Evolutionary conservation across 2,329 filamentous ascomycete genomes (phyloP).

Genomic region (Fusarium citri): DNA sequence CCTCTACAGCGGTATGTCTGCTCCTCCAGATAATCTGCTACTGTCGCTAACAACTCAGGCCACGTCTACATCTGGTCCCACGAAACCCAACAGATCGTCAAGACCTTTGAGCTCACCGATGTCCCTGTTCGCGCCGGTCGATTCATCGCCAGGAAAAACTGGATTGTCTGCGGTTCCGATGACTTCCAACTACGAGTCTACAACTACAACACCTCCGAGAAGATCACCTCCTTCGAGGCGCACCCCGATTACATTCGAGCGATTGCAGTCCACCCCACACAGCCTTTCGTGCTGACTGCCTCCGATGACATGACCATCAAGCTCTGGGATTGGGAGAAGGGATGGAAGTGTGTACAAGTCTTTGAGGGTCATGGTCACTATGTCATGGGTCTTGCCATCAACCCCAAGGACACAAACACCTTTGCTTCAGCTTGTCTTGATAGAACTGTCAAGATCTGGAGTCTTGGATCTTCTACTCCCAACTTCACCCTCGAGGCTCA

Average conservation of each 20-base stretch:
- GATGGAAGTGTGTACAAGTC: constrained; percentile 96
- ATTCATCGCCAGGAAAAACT: constrained; percentile 98
- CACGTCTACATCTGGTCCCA: constrained; percentile 99
- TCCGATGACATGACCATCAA: constrained; percentile 99
- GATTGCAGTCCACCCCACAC: constrained; percentile 93
- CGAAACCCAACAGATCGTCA: constrained; percentile 95
- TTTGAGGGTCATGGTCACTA: constrained; percentile 98
- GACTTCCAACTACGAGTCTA: constrained; percentile 90
- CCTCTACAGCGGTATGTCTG: constrained; percentile 90
- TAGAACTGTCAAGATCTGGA: constrained; percentile 98
- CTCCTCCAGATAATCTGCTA: too few relatives aligned
- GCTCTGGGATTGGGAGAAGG: constrained; percentile 98
- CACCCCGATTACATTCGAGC: constrained; percentile 99
- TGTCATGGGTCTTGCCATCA: constrained; percentile 96
- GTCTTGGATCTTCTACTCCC: constrained; percentile 88
- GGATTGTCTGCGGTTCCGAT: constrained; percentile 96
- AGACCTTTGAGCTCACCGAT: constrained; percentile 98
- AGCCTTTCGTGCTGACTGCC: constrained; percentile 94
- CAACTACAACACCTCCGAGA: constrained; percentile 99
- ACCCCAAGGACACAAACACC: constrained; percentile 95
- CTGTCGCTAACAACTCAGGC: constrained; percentile 66
- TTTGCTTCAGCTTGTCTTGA: constrained; percentile 95
- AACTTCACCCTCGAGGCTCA: constrained; percentile 98
- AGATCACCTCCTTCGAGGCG: constrained; percentile 96
- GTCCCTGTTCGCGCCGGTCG: constrained; percentile 96